Evolutionary conservation across 306 rosid species (phyloP).

Genomic region (Lablab purpureus): DNA sequence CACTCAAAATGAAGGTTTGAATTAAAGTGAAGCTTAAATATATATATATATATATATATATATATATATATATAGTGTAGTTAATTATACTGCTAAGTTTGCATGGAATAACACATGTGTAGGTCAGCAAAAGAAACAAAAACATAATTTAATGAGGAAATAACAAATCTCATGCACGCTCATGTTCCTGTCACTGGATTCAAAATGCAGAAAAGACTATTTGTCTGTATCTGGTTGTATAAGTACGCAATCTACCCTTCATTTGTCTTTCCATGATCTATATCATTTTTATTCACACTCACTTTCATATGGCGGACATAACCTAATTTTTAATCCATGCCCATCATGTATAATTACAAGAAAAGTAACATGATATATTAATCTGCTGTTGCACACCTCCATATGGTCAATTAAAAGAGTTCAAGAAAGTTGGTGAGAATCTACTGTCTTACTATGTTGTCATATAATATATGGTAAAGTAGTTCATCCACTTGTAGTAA

Average conservation of each 20-base stretch:
- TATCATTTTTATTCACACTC: conserved; percentile 40
- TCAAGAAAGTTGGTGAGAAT: conserved; percentile 24
- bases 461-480: not conserved
- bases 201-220: conserved; percentile 36
- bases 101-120: not conserved
- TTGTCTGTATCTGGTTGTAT: conserved; percentile 14
- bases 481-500: conserved; percentile 20
- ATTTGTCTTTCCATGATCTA: not conserved
- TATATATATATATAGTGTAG: too few relatives aligned
- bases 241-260: conserved; percentile 44
- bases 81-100: not conserved
- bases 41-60: too few relatives aligned
- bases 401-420: not conserved
- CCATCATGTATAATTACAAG: conserved; percentile 40
- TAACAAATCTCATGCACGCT: conserved; percentile 42
- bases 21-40: not conserved
- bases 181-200: not conserved
- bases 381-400: not conserved
- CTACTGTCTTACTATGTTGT: conserved; percentile 40
- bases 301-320: conserved; percentile 53
- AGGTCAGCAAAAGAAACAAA: conserved; percentile 36
- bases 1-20: not conserved
- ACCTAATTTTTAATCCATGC: conserved; percentile 48
- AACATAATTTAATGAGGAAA: conserved; percentile 31
- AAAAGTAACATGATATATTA: not conserved